These are phyloP conservation scores for Botrytis byssoidea DNA, from an alignment of 2,329 filamentous ascomycete genomes.

Conservation along the genomic window DNA sequence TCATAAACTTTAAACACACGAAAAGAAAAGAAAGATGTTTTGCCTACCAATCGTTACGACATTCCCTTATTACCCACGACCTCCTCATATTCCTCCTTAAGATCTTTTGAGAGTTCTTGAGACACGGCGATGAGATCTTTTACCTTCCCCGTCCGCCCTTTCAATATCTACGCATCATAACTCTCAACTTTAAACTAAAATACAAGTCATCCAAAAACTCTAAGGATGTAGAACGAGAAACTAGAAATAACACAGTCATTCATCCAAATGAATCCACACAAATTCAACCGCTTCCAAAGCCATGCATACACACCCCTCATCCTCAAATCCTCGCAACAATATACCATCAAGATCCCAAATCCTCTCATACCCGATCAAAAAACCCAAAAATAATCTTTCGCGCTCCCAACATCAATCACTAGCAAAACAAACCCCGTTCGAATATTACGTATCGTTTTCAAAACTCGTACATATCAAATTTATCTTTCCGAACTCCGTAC, in stretches of 20 bases:
- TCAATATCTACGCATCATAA: background rate
- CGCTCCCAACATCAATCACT: background rate
- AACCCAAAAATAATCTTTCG: background rate
- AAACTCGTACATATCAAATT: background rate
- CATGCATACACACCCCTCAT: background rate
- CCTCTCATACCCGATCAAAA: too few species aligned
- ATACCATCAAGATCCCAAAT: background rate
- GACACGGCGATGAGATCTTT: rapidly evolving
- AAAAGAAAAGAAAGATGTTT: background rate
- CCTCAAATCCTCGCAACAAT: background rate
- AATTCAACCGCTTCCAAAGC: background rate
- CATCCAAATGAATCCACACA: background rate
- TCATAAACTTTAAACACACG: too few species aligned
- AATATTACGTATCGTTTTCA: too few species aligned
- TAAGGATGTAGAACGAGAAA: background rate
- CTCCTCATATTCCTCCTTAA: slow-evolving; percentile 18
- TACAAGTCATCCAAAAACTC: background rate
- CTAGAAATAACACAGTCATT: background rate
- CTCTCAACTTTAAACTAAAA: too few species aligned
- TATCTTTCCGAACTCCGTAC: background rate
- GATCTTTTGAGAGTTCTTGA: rapidly evolving
- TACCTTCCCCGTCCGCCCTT: rapidly evolving
- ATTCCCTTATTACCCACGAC: slow-evolving; percentile 4
- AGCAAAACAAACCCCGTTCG: background rate
- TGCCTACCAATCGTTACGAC: background rate